These are phyloP conservation scores for Mycena citricolor DNA, from an alignment of 1,284 basidiomycete species.

Conservation along the genomic window DNA sequence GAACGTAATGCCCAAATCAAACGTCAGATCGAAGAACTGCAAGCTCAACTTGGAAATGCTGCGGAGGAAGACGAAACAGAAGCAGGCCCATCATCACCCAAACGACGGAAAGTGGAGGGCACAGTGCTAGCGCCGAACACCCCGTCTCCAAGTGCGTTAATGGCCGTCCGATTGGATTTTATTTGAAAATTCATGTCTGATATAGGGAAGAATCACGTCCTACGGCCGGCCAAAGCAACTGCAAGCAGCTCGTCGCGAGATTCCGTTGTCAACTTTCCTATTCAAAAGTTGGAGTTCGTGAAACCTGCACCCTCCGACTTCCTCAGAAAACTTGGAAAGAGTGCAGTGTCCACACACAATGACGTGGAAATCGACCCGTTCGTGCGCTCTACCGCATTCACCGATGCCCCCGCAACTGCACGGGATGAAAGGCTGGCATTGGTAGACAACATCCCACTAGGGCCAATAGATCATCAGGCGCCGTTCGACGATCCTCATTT, in stretches of 20 bases:
- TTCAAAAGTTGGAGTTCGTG: constrained; percentile 27
- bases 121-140: constrained; percentile 60
- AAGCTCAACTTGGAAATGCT: constrained; percentile 39
- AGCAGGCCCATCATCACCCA: constrained; percentile 41
- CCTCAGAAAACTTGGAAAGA: constrained; percentile 45
- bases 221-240: no score
- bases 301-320: constrained; percentile 47
- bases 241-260: no score
- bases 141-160: constrained; percentile 64
- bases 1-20: constrained; percentile 21
- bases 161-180: constrained; percentile 13
- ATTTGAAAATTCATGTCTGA: constrained; percentile 11
- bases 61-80: constrained; percentile 26
- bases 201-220: constrained; percentile 47
- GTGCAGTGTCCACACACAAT: constrained; percentile 29
- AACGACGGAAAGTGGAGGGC: constrained; percentile 45
- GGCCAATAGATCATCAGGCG: constrained; percentile 71
- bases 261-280: constrained; percentile 20
- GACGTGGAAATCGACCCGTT: constrained; percentile 24
- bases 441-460: constrained; percentile 71
- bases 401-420: constrained; percentile 33
- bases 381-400: constrained; percentile 44
- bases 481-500: constrained; percentile 73
- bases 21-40: constrained; percentile 25
- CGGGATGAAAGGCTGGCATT: constrained; percentile 72